Evolutionary conservation across 192 early-diverging fungal species (phyloP), one percentile per base, ranked within the genome.

Genomic region (Bifiguratus adelaidae): DNA sequence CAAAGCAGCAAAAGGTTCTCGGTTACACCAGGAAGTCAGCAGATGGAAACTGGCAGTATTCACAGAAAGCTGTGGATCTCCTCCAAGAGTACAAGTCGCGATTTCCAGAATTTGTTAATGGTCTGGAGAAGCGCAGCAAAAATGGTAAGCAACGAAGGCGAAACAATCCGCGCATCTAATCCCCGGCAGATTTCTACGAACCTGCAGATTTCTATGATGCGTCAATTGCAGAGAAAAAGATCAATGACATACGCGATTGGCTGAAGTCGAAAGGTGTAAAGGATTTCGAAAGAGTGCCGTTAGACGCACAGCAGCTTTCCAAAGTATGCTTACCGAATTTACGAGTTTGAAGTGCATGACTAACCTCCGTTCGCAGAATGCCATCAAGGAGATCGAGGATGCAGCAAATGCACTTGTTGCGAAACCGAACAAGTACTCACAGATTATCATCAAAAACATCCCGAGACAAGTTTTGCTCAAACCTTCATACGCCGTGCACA

Each of bases 1-100:
- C 70, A 6, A 84, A 85, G 54, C 74, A 78, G 35, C 72, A 83
- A 41, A 95, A 95, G 56, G 94, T 91, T 0, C 47, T 88, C 3
- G 94, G 92, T 2, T 95, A 92, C 57, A 80, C 90, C 4, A 69
- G 79, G 33, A 93, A 94, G 52, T 49, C 55, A 2, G 58, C 55
- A 3, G 76, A 81, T 18, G 67, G 61, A 21, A 73, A 74, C 11
- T 98, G 95, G 95, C 86, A 91, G 60, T 98, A 75, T 44, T 86
- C 83, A 24, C 63, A 73, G 44, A 80, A 76, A 43, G 93, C 92
- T 0, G 61, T 92, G 3, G 71, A 75, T 0, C 54, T 97, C 21
- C 68, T 98, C 30, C 36, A 49, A 12, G 67, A 77, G 13, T 98
- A 91, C 65, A 78, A 82, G 60, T 35, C 49, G 0, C 51, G 57